Conservation (phyloP, 805 yeast genomes). For the Sugiyamaella floridensis region DNA sequence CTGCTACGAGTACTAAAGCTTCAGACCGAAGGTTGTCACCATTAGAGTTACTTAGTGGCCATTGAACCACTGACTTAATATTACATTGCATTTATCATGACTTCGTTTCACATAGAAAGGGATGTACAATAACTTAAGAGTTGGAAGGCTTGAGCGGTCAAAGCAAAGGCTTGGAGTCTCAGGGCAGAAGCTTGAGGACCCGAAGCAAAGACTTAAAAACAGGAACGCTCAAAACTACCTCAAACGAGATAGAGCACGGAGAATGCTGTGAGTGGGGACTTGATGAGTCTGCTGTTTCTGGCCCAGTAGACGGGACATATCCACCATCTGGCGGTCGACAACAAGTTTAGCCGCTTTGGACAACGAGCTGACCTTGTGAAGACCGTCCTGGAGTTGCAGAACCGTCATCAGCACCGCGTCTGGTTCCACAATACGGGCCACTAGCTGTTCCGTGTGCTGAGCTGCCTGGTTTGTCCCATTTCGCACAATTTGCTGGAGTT, state of each 20-base stretch:
- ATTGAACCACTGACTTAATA: too few relatives aligned
- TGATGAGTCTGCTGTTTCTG: not conserved
- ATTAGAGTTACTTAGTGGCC: too few relatives aligned
- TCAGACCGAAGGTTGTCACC: too few relatives aligned
- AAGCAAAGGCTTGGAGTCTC: too few relatives aligned
- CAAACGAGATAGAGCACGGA: slow-evolving; percentile 16
- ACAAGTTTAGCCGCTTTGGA: slow-evolving; percentile 19
- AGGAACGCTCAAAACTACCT: not conserved
- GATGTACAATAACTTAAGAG: too few relatives aligned
- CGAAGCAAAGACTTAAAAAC: too few relatives aligned
- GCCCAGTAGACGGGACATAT: slow-evolving; percentile 5
- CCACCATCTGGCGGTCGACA: slow-evolving; percentile 10
- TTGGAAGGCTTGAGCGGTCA: too few relatives aligned
- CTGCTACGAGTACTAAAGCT: too few relatives aligned
- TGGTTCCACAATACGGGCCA: not conserved
- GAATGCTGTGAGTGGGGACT: slow-evolving; percentile 8
- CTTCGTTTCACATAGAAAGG: not conserved
- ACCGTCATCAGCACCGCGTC: not conserved
- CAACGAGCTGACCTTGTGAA: slow-evolving; percentile 20
- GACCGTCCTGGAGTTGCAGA: slow-evolving; percentile 13
- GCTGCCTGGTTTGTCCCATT: not conserved
- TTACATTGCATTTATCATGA: not conserved
- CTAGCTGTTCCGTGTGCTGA: not conserved
- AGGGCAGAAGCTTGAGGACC: too few relatives aligned
- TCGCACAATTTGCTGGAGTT: not conserved